phyloP scores from a whole-genome alignment of 2,329 filamentous ascomycete species.

The Fusarium sublunatum region DNA sequence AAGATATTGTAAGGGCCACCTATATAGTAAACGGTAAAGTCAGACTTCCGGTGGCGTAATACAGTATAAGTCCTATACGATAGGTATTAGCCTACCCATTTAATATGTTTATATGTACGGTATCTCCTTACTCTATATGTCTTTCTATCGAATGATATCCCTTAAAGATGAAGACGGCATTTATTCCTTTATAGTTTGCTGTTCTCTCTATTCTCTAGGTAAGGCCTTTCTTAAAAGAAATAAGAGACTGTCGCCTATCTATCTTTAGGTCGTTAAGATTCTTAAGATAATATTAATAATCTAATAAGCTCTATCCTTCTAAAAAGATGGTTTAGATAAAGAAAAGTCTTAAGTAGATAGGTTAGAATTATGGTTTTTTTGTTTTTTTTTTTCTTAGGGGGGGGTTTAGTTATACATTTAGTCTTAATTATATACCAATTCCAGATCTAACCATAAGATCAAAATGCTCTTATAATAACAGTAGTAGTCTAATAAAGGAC shows the following conservation, averaged over 20 bases:
- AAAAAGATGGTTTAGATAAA: constrained; percentile 1
- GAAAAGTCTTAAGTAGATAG: constrained; percentile 1
- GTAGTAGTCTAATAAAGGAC: neutral
- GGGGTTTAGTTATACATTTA: too few species aligned
- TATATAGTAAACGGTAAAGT: constrained; percentile 6
- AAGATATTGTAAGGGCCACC: neutral
- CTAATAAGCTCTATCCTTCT: neutral
- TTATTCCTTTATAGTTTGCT: neutral
- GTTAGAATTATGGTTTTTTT: too few species aligned
- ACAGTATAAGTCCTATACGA: too few species aligned
- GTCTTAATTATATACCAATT: neutral
- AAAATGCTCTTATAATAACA: constrained; percentile 1
- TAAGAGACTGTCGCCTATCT: neutral
- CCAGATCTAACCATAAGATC: constrained; percentile 2
- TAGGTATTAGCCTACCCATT: too few species aligned
- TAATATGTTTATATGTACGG: too few species aligned
- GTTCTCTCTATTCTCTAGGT: constrained; percentile 4
- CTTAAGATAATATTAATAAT: constrained; percentile 9
- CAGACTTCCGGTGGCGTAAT: neutral
- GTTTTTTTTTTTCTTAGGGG: too few species aligned
- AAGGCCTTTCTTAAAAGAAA: constrained; percentile 1
- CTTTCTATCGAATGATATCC: neutral
- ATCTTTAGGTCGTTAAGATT: constrained; percentile 1
- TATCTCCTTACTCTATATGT: neutral
- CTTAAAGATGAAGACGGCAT: constrained; percentile 3